Evolutionary conservation across 208 protist genomes (phyloP).

Genomic region (Trypanosoma cruzi): DNA sequence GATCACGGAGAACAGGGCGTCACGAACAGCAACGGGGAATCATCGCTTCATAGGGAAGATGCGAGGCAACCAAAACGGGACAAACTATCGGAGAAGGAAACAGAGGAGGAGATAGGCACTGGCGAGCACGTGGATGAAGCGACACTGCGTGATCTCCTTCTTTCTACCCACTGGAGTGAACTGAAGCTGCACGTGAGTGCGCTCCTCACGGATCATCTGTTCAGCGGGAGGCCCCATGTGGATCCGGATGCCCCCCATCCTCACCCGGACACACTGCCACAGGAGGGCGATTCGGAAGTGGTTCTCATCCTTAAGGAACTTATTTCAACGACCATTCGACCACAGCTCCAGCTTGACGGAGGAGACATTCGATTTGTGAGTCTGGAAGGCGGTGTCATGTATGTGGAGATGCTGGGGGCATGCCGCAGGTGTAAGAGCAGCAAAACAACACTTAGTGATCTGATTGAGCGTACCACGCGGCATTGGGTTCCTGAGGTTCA

Average conservation of each 20-base stretch:
- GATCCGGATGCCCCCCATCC: slow-evolving; percentile 74
- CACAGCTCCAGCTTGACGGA: slow-evolving; percentile 91
- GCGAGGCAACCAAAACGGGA: not conserved
- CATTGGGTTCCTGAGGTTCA: slow-evolving; percentile 93
- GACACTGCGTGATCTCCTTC: slow-evolving; percentile 59
- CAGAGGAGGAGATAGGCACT: slow-evolving; percentile 13
- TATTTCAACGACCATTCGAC: slow-evolving; percentile 78
- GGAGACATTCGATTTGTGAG: slow-evolving; percentile 89
- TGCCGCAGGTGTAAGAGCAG: slow-evolving; percentile 89
- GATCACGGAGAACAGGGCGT: not conserved
- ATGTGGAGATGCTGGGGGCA: slow-evolving; percentile 90
- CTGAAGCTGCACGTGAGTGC: slow-evolving; percentile 83
- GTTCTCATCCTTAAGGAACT: slow-evolving; percentile 93
- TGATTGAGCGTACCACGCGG: slow-evolving; percentile 90
- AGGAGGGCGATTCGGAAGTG: slow-evolving; percentile 83
- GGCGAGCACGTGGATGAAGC: slow-evolving; percentile 60
- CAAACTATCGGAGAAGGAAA: not conserved
- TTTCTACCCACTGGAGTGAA: slow-evolving; percentile 72
- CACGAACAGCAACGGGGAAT: not conserved
- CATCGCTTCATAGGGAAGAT: not conserved
- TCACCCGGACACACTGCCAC: slow-evolving; percentile 83
- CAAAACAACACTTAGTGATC: slow-evolving; percentile 81
- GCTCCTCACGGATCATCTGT: slow-evolving; percentile 84
- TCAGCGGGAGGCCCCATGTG: slow-evolving; percentile 75
- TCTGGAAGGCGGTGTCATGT: slow-evolving; percentile 69